These are phyloP conservation scores for Verticillium tricorpus DNA, from an alignment of 2,329 filamentous ascomycete species.

Conservation along the genomic window DNA sequence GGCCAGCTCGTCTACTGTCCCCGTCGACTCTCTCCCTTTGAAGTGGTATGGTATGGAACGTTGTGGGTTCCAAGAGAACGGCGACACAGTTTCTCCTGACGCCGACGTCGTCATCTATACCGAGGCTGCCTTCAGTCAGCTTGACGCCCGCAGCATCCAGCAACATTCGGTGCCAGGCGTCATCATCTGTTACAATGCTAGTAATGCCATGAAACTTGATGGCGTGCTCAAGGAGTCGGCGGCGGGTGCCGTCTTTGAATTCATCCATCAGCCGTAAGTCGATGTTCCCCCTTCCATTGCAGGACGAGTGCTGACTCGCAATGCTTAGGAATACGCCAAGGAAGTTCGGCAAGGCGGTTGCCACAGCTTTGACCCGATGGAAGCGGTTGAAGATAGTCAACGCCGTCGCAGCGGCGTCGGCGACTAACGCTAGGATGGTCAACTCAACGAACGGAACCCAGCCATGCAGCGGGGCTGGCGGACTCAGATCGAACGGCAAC, in stretches of 20 bases:
- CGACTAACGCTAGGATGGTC: not conserved
- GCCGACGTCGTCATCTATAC: constrained; percentile 21
- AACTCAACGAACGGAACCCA: not conserved
- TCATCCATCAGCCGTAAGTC: constrained; percentile 16
- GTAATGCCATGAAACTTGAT: constrained; percentile 11
- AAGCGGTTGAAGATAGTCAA: constrained; percentile 6
- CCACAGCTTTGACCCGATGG: constrained; percentile 11
- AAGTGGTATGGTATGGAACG: constrained; percentile 30
- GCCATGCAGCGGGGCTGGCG: not conserved
- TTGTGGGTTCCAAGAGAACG: constrained; percentile 5
- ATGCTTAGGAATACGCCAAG: constrained; percentile 10
- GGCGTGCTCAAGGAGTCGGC: constrained; percentile 6
- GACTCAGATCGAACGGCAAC: not conserved
- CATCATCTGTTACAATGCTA: constrained; percentile 14
- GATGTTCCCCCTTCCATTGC: not conserved
- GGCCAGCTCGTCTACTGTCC: constrained; percentile 17
- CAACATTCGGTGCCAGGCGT: constrained; percentile 11
- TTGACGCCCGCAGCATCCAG: constrained; percentile 12
- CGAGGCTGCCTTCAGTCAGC: constrained; percentile 17
- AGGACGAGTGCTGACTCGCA: not conserved
- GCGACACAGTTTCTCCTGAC: not conserved
- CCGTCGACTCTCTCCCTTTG: constrained; percentile 10
- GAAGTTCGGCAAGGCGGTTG: constrained; percentile 15
- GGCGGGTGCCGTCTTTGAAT: constrained; percentile 11
- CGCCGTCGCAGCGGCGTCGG: not conserved